Conservation (phyloP, 345 rosid genomes). For the Salix caprea region DNA sequence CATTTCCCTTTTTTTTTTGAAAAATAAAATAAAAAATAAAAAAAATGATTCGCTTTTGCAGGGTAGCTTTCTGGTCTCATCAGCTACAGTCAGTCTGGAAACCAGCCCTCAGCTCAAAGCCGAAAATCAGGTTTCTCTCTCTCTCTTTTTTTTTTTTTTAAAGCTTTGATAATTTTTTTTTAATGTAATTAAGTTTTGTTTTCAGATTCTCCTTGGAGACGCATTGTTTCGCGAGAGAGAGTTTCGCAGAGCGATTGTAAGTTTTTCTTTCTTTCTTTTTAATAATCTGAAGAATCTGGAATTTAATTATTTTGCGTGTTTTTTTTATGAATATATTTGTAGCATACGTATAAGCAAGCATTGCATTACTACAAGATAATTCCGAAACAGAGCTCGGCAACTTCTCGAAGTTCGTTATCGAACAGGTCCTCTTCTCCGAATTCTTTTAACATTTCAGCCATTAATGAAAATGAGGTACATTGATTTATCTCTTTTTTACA, state of each 20-base stretch:
- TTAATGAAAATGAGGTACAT: slow-evolving; percentile 84
- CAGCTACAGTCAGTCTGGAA: slow-evolving; percentile 63
- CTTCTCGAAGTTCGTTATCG: slow-evolving; percentile 66
- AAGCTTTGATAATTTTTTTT: too few species aligned
- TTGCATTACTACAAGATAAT: slow-evolving; percentile 64
- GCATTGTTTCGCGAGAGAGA: slow-evolving; percentile 79
- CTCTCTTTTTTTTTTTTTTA: background rate
- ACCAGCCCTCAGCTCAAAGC: slow-evolving; percentile 81
- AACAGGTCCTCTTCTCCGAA: slow-evolving; percentile 73
- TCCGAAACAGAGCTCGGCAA: slow-evolving; percentile 70
- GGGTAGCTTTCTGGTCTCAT: slow-evolving; percentile 89
- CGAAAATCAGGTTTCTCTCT: slow-evolving; percentile 59
- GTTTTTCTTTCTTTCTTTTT: slow-evolving; percentile 16
- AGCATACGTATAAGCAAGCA: slow-evolving; percentile 87
- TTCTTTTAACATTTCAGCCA: slow-evolving; percentile 55
- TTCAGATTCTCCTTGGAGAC: slow-evolving; percentile 85
- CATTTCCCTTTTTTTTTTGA: slow-evolving; percentile 10
- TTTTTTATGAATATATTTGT: slow-evolving; percentile 2
- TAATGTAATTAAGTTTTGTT: background rate
- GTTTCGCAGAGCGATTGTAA: slow-evolving; percentile 81
- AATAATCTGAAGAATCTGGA: background rate
- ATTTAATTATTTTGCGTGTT: slow-evolving; percentile 2
- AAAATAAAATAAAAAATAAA: background rate
- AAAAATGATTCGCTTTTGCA: slow-evolving; percentile 11
- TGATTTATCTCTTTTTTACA: slow-evolving; percentile 4